Base-by-base conservation (phyloP, 768 basidiomycete genomes). In the Tylopilus plumbeoviolaceoides region DNA sequence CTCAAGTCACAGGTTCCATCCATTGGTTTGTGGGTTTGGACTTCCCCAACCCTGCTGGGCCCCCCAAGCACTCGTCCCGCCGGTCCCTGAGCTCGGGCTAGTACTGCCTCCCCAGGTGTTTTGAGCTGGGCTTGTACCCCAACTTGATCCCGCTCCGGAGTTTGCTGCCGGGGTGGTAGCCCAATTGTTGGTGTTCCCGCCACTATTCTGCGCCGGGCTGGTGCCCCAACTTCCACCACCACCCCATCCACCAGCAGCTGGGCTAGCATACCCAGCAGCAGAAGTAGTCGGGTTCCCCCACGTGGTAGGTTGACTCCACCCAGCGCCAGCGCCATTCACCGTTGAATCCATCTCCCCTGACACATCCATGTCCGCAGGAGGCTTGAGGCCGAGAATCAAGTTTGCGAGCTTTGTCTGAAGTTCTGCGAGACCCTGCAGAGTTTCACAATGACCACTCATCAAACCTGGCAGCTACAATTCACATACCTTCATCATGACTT, bases 401-500 rank as follows among this genome's bases (percentile, higher is more conserved):
- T 85, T 89, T 2, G 87, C 90, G 27, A 92, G 73, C 65, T 92
- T 92, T 36, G 80, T 82, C 66, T 90, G 89, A 12, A 92, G 76
- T 68, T 89, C 87, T 31, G 80, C 77, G 20, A 92, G 76, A 44
- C 90, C 90, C 86, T 91, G 43, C 12, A 46, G 59, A 23, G 47
- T 11, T 21, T 48, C n/a, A 47, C 35, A 7, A 41, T 52, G 1
- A 51, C 42, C 17, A 11, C 10, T 23, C n/a, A 21, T 42, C 15
- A 14, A 31, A 20, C 12, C 35, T 11, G 5, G 14, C 4, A 28
- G 17, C 20, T 9, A 11, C n/a, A 46, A 21, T 11, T 35, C 18
- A 49, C 72, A 41, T 46, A 87, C 91, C 81, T 84, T 91, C 79
- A 87, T 83, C 17, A 95, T 82, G 7, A 94, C 90, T 66, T 95